Evolutionary conservation across 2,329 filamentous ascomycete species (phyloP).

Genomic region (Trematosphaeria pertusa): DNA sequence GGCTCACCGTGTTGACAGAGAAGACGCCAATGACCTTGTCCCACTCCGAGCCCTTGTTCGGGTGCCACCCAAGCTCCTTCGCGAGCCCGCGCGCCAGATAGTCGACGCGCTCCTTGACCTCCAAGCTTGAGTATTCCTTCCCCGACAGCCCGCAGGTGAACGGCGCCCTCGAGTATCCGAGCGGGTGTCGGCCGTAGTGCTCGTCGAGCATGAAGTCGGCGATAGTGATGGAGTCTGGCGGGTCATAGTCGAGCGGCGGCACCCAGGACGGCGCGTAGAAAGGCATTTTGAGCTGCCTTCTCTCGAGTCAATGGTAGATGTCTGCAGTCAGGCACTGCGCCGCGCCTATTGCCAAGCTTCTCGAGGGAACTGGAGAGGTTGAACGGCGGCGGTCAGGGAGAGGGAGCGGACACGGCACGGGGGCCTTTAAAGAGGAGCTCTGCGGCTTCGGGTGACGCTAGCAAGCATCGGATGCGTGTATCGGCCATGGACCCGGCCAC

Average conservation of each 20-base stretch:
- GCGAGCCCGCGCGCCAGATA: slow-evolving; percentile 71
- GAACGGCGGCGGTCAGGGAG: background rate
- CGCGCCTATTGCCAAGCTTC: too few species aligned
- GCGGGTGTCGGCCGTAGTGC: slow-evolving; percentile 68
- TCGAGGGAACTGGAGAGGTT: too few species aligned
- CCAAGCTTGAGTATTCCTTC: slow-evolving; percentile 66
- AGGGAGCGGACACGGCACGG: background rate
- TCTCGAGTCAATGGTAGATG: too few species aligned
- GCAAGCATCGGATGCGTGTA: background rate
- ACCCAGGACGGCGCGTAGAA: slow-evolving; percentile 70
- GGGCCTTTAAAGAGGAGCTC: background rate
- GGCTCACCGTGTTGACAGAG: slow-evolving; percentile 76
- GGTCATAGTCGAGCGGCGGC: slow-evolving; percentile 66
- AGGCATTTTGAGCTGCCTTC: slow-evolving; percentile 44
- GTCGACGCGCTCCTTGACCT: slow-evolving; percentile 72
- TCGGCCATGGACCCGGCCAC: background rate
- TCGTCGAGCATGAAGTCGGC: slow-evolving; percentile 80
- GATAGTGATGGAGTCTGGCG: slow-evolving; percentile 77
- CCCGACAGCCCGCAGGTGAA: slow-evolving; percentile 81
- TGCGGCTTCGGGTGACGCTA: background rate
- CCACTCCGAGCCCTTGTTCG: slow-evolving; percentile 76
- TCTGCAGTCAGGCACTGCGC: too few species aligned
- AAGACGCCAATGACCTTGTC: slow-evolving; percentile 81
- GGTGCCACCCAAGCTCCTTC: slow-evolving; percentile 73
- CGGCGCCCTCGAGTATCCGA: slow-evolving; percentile 69